These are phyloP conservation scores for Candida khao-thaluensis DNA, from an alignment of 805 yeast genomes.

Conservation along the genomic window DNA sequence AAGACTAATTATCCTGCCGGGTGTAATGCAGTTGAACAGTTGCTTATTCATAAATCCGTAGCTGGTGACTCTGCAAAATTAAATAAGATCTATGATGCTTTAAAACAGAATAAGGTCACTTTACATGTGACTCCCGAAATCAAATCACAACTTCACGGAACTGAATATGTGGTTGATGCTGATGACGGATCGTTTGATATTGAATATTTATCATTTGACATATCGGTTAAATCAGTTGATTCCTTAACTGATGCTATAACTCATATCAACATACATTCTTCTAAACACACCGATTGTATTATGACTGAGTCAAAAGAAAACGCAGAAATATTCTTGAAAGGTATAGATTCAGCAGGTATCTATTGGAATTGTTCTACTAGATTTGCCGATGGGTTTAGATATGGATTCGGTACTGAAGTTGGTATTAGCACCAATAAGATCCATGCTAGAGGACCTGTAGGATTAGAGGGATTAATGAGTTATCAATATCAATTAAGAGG, in stretches of 20 bases:
- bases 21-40: constrained; percentile 94
- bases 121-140: constrained; percentile 63
- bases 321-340: constrained; percentile 78
- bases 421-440: constrained; percentile 96
- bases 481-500: constrained; percentile 94
- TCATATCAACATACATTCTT: constrained; percentile 88
- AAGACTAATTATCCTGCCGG: constrained; percentile 98
- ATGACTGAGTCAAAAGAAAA: constrained; percentile 68
- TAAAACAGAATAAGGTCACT: constrained; percentile 67
- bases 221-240: constrained; percentile 67
- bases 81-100: constrained; percentile 22
- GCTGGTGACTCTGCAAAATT: constrained; percentile 25
- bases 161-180: constrained; percentile 41
- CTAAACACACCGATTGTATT: constrained; percentile 94
- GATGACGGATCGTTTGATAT: constrained; percentile 69
- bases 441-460: constrained; percentile 98
- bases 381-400: constrained; percentile 97
- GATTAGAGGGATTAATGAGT: constrained; percentile 92
- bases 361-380: constrained; percentile 97
- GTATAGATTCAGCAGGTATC: constrained; percentile 92
- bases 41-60: constrained; percentile 56
- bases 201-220: constrained; percentile 80
- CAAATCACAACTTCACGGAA: constrained; percentile 29
- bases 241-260: constrained; percentile 69
- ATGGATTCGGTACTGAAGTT: constrained; percentile 98